Conservation (phyloP, 176 grass and related monocot genomes). For the Luzula sylvatica region DNA sequence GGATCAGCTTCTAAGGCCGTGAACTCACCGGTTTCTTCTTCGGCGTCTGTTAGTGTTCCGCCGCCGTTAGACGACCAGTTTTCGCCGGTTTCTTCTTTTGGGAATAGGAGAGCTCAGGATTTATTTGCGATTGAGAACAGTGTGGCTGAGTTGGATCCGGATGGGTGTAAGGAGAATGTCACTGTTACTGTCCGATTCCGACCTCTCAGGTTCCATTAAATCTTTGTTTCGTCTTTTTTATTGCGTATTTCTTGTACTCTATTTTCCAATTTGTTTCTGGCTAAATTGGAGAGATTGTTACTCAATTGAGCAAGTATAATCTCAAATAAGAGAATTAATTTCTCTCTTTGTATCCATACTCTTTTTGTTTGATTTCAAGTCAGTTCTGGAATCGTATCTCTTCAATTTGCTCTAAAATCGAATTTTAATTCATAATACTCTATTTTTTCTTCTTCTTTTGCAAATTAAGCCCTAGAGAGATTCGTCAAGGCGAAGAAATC, state of each 20-base stretch:
- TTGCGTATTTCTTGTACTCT: not conserved
- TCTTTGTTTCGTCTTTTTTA: no score
- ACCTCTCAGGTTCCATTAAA: constrained; percentile 55
- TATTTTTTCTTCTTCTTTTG: constrained; percentile 8
- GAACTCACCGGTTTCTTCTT: constrained; percentile 72
- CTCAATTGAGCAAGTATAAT: not conserved
- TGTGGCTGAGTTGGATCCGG: constrained; percentile 32
- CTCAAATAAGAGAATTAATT: not conserved
- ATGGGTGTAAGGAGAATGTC: constrained; percentile 80
- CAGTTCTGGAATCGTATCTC: not conserved
- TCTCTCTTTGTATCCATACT: constrained; percentile 2
- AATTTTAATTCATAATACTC: constrained; percentile 7
- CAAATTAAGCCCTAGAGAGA: constrained; percentile 74
- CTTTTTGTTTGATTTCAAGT: not conserved
- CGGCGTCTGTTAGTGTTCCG: constrained; percentile 47
- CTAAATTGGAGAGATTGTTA: constrained; percentile 37
- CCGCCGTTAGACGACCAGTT: constrained; percentile 51
- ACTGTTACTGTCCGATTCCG: constrained; percentile 97
- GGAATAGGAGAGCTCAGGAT: constrained; percentile 19
- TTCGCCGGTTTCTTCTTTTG: constrained; percentile 41
- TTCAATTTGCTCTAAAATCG: not conserved
- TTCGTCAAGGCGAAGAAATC: constrained; percentile 94
- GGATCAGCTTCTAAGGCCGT: constrained; percentile 20
- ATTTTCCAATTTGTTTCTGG: not conserved
- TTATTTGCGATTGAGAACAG: constrained; percentile 17